phyloP scores from a whole-genome alignment of 129 eudicot genomes.

The Saussurea involucrata region DNA sequence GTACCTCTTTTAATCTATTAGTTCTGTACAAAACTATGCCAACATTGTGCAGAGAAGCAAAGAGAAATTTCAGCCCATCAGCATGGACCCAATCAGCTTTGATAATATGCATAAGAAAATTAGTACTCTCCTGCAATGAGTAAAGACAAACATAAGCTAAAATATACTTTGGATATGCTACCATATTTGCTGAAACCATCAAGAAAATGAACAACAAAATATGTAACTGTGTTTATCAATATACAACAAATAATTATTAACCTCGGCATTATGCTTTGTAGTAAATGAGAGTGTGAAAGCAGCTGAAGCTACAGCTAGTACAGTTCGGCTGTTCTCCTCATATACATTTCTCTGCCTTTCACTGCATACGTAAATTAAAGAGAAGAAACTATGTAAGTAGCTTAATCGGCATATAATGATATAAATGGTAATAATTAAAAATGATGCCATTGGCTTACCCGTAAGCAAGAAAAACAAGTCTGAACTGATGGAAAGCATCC shows the following conservation, averaged over 20 bases:
- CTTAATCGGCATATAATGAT: neutral
- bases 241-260: slow-evolving; percentile 6
- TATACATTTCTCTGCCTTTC: slow-evolving; percentile 37
- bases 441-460: slow-evolving; percentile 37
- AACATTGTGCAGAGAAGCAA: slow-evolving; percentile 62
- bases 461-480: slow-evolving; percentile 34
- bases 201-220: slow-evolving; percentile 1
- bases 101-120: slow-evolving; percentile 46
- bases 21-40: slow-evolving; percentile 58
- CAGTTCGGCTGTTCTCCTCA: slow-evolving; percentile 46
- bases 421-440: neutral
- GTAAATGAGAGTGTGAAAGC: slow-evolving; percentile 56
- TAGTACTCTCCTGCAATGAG: slow-evolving; percentile 50
- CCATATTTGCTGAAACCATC: neutral
- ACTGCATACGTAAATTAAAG: slow-evolving; percentile 37
- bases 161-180: neutral
- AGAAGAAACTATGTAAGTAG: neutral
- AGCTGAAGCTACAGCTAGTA: slow-evolving; percentile 64
- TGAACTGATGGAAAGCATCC: slow-evolving; percentile 49
- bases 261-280: slow-evolving; percentile 52
- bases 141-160: slow-evolving; percentile 7
- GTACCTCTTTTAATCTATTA: slow-evolving; percentile 70
- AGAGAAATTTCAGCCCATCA: slow-evolving; percentile 59
- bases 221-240: neutral
- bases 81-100: slow-evolving; percentile 53